Base-by-base conservation (phyloP, 306 rosid genomes). In the Begonia peltatifolia region DNA sequence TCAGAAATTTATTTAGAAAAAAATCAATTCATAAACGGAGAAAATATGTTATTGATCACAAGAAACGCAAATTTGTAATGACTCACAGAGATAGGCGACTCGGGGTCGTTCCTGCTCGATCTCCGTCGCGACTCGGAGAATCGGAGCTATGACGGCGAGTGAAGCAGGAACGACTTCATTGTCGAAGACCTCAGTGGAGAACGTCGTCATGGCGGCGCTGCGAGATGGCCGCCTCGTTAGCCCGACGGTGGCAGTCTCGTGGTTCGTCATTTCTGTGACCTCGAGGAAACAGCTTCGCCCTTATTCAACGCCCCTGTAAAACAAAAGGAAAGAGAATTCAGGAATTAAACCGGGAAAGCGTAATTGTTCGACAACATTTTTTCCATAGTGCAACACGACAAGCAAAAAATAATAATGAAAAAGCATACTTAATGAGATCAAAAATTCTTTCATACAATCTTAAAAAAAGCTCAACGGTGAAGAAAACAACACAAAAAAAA, bases 141-240 rank as follows among this genome's bases (percentile, higher is more conserved):
- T 79, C 6, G 97, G 97, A 12, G 82, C 71, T 52, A 90, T 90
- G 64, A 94, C 66, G 12, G 94, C 94, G 15, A 90, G 81, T 1
- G 97, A 78, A 2, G 95, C 81, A 0, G 97, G 97, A 46, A 89
- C 97, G 23, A 84, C 97, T 10, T 82, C 95, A 64, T 80, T 76
- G 74, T 89, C 97, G 55, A 89, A 89, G 14, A 85, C 97, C 78
- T 89, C 97, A 43, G 81, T 80, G 7, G 97, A 84, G 66, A 88
- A 79, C 13, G 80, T 76, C 4, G 97, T 84, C 57, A 74, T 73
- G 48, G 90, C 93, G 9, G 95, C 90, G 53, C 94, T 82, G 17
- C 95, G 76, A 11, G 95, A 82, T 9, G 90, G 94, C 68, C 90
- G 75, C 59, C 97, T 72, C 18, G 75, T 65, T 42, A 89, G 87